Conservation (phyloP, 257 asterid species). For the Nicotiana tomentosiformis region DNA sequence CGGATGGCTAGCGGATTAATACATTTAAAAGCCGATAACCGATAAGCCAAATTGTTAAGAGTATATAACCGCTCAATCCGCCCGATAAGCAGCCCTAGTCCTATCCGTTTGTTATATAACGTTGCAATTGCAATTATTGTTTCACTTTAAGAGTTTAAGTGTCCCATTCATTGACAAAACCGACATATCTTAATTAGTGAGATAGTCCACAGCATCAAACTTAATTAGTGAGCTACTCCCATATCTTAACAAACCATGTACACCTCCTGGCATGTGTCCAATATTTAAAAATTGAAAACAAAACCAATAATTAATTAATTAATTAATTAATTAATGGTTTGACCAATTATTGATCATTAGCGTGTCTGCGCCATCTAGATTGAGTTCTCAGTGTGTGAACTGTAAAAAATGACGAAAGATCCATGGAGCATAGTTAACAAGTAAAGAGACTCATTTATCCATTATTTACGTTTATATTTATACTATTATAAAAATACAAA, state of each 20-base stretch:
- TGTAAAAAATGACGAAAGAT: no score
- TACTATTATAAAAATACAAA: no score
- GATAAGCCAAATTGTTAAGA: no score
- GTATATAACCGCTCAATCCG: no score
- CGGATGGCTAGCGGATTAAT: no score
- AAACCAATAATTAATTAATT: not conserved
- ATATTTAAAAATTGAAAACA: not conserved
- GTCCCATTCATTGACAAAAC: not conserved
- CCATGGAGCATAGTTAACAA: no score
- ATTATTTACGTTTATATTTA: no score
- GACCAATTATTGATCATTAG: not conserved
- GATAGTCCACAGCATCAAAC: not conserved
- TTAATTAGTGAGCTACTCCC: not conserved
- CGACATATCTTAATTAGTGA: not conserved
- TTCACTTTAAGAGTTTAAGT: not conserved
- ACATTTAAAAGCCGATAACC: no score
- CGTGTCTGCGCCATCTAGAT: not conserved
- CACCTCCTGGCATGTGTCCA: not conserved
- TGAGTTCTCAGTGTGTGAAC: not conserved
- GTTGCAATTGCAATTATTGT: not conserved
- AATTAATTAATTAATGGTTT: not conserved
- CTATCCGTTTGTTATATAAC: not conserved
- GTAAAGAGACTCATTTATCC: no score
- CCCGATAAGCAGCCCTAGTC: no score
- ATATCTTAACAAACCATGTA: not conserved